Evolutionary conservation across 1,139 yeast genomes (phyloP).

Genomic region (Suhomyces taliae): DNA sequence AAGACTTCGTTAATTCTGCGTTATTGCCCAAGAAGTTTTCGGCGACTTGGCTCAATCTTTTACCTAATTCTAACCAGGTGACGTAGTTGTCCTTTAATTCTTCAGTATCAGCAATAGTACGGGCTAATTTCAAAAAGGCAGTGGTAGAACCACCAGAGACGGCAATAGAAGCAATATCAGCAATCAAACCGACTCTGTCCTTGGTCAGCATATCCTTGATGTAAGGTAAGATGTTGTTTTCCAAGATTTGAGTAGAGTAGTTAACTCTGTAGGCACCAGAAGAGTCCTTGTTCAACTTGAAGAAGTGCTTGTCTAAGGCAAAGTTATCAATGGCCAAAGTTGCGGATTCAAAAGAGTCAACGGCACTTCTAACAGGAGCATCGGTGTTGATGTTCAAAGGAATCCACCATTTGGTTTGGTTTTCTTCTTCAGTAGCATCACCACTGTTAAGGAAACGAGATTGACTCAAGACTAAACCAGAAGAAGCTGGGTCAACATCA

Average conservation of each 20-base stretch:
- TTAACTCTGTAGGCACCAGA: constrained; percentile 68
- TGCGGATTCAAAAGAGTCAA: constrained; percentile 32
- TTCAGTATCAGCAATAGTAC: constrained; percentile 38
- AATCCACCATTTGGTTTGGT: constrained; percentile 66
- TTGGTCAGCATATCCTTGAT: constrained; percentile 49
- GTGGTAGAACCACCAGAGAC: constrained; percentile 55
- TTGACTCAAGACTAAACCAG: constrained; percentile 56
- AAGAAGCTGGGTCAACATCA: constrained; percentile 37
- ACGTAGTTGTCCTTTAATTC: constrained; percentile 52
- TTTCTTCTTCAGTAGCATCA: constrained; percentile 62
- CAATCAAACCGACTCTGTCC: constrained; percentile 67
- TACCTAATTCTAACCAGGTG: constrained; percentile 65
- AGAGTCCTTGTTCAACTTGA: constrained; percentile 63
- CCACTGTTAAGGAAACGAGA: constrained; percentile 78
- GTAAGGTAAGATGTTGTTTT: constrained; percentile 42
- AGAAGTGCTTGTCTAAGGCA: constrained; percentile 31
- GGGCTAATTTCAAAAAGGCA: constrained; percentile 47
- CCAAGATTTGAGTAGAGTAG: constrained; percentile 53
- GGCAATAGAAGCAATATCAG: constrained; percentile 63
- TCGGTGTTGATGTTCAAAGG: constrained; percentile 50
- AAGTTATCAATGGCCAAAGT: constrained; percentile 23
- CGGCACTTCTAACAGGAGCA: constrained; percentile 20
- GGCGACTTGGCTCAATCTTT: constrained; percentile 42
- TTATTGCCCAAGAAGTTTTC: constrained; percentile 49
- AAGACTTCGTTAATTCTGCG: constrained; percentile 30